phyloP scores from a whole-genome alignment of 495 filamentous ascomycete genomes.

The Trichoderma virens region DNA sequence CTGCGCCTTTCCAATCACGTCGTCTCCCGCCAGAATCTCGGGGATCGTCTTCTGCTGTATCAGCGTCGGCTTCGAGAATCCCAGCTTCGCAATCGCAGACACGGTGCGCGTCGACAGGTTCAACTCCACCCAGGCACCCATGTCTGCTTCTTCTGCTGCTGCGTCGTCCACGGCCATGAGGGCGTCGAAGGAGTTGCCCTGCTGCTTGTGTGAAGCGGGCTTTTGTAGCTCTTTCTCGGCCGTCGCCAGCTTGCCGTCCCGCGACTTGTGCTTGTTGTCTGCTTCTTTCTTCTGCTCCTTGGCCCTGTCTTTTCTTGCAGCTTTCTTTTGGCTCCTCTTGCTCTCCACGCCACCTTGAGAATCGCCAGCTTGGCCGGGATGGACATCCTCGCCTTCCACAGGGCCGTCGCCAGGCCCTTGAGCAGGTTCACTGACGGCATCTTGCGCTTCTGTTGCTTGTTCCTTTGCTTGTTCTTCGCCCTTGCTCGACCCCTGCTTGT shows the following conservation, averaged over 20 bases:
- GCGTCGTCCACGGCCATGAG: slow-evolving; percentile 8
- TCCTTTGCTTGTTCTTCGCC: slow-evolving; percentile 12
- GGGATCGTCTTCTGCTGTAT: slow-evolving; percentile 80
- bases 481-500: slow-evolving; percentile 17
- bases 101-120: slow-evolving; percentile 3
- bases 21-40: slow-evolving; percentile 57
- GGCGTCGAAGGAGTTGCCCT: slow-evolving; percentile 10
- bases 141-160: slow-evolving; percentile 10
- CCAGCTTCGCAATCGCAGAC: slow-evolving; percentile 7
- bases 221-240: slow-evolving; percentile 7
- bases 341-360: slow-evolving; percentile 9
- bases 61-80: slow-evolving; percentile 27
- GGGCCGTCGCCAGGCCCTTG: slow-evolving; percentile 45
- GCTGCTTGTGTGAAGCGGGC: slow-evolving; percentile 5
- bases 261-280: slow-evolving; percentile 4
- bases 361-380: slow-evolving; percentile 11
- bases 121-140: slow-evolving; percentile 9
- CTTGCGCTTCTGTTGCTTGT: slow-evolving; percentile 11
- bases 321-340: neutral
- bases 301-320: neutral
- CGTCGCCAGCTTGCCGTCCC: neutral
- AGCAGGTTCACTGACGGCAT: slow-evolving; percentile 37
- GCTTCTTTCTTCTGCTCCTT: slow-evolving; percentile 2
- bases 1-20: slow-evolving; percentile 74
- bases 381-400: slow-evolving; percentile 15